These are phyloP conservation scores for Acer yangbiense DNA, from an alignment of 345 rosid species.

Conservation along the genomic window DNA sequence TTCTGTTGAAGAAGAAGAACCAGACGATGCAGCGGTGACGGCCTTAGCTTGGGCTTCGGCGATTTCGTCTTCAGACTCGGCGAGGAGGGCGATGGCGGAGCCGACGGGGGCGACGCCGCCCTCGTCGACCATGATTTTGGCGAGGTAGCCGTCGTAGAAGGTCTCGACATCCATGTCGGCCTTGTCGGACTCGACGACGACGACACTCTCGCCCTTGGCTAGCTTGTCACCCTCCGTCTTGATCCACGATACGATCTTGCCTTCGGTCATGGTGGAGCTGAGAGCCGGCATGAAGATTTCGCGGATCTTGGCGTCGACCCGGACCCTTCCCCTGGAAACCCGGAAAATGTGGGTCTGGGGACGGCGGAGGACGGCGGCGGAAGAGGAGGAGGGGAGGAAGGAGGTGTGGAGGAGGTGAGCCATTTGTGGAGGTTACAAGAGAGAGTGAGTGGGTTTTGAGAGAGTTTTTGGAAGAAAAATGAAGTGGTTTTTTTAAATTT, in stretches of 20 bases:
- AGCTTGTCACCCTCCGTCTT: conserved; percentile 93
- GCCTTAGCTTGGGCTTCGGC: conserved; percentile 73
- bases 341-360: conserved; percentile 19
- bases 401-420: conserved; percentile 67
- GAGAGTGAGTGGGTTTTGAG: neutral
- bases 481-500: neutral
- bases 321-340: conserved; percentile 21
- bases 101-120: conserved; percentile 93
- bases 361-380: conserved; percentile 31
- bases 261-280: conserved; percentile 96
- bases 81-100: conserved; percentile 88
- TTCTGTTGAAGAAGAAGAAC: neutral
- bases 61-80: conserved; percentile 79
- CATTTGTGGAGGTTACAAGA: conserved; percentile 28
- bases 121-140: conserved; percentile 93
- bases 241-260: conserved; percentile 93
- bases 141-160: conserved; percentile 89
- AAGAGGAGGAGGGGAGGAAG: conserved; percentile 50
- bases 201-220: conserved; percentile 87
- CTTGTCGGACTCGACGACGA: conserved; percentile 93
- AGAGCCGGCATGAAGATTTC: conserved; percentile 99
- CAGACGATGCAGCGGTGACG: neutral
- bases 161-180: conserved; percentile 99
- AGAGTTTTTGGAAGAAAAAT: neutral
- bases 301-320: conserved; percentile 72